A percentile compares a stretch with the other conserved stretches of the same genome.
These are phyloP conservation scores for Kwoniella sp. DNA, from an alignment of 768 basidiomycete genomes.

Conservation along the genomic window DNA sequence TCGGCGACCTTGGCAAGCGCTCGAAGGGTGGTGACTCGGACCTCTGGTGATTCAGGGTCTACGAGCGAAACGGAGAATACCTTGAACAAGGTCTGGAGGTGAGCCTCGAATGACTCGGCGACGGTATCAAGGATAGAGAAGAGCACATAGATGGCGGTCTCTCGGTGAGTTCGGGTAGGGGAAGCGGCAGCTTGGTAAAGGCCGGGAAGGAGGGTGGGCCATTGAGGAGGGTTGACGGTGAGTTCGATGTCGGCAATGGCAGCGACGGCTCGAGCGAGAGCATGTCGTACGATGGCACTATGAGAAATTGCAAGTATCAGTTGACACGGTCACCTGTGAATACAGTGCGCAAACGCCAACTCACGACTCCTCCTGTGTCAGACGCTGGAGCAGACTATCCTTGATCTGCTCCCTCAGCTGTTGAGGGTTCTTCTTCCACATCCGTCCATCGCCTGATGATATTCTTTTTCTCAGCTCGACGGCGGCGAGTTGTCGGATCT, in stretches of 20 bases:
- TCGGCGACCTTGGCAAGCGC: slow-evolving; percentile 91
- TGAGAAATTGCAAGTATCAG: neutral
- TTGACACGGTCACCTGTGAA: neutral
- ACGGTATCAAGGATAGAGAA: slow-evolving; percentile 86
- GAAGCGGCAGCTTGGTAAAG: slow-evolving; percentile 77
- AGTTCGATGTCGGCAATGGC: slow-evolving; percentile 89
- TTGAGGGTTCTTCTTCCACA: slow-evolving; percentile 75
- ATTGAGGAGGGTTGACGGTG: slow-evolving; percentile 58
- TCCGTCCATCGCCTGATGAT: slow-evolving; percentile 70
- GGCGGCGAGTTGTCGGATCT: slow-evolving; percentile 96
- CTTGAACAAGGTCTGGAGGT: slow-evolving; percentile 65
- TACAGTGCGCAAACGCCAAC: slow-evolving; percentile 49
- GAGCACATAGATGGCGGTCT: slow-evolving; percentile 81
- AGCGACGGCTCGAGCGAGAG: slow-evolving; percentile 87
- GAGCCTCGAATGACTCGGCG: slow-evolving; percentile 75
- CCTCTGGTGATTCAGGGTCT: slow-evolving; percentile 85
- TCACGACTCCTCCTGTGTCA: slow-evolving; percentile 76
- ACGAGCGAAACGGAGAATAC: slow-evolving; percentile 71
- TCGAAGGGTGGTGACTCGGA: slow-evolving; percentile 86
- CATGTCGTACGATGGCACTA: slow-evolving; percentile 88
- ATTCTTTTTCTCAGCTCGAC: slow-evolving; percentile 96
- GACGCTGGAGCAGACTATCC: slow-evolving; percentile 72
- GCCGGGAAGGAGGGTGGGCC: slow-evolving; percentile 86
- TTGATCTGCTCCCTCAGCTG: slow-evolving; percentile 81
- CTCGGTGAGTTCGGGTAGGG: slow-evolving; percentile 71